phyloP scores from a whole-genome alignment of 768 basidiomycete species.

The Rhodotorula taiwanensis region DNA sequence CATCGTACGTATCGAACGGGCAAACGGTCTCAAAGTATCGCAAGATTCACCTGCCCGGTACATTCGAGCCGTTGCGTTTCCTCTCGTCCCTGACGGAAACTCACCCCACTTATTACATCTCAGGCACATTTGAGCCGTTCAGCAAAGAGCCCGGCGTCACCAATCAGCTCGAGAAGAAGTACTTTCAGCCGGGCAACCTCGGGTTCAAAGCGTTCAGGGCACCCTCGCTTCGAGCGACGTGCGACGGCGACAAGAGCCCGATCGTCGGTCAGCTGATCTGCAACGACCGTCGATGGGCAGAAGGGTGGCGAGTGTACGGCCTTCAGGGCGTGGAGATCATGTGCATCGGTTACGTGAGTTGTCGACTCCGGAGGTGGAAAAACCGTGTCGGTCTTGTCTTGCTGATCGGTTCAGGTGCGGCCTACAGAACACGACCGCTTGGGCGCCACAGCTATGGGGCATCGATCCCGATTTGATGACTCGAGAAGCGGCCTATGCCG shows the following conservation, averaged over 20 bases:
- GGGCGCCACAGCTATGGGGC: conserved; percentile 44
- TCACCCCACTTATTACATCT: background rate
- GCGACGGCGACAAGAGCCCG: conserved; percentile 35
- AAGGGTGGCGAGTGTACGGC: conserved; percentile 43
- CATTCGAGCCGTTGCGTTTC: no score
- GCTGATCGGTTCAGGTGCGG: no score
- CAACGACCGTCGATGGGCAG: conserved; percentile 44
- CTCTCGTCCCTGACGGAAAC: no score
- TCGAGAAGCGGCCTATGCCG: conserved; percentile 40
- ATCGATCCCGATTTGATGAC: conserved; percentile 42
- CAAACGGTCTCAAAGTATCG: conserved; percentile 42
- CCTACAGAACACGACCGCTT: conserved; percentile 44
- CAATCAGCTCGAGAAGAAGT: conserved; percentile 45
- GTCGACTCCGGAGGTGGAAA: no score
- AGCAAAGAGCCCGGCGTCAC: conserved; percentile 41
- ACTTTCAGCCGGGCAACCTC: conserved; percentile 44
- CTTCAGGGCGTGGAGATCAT: conserved; percentile 44
- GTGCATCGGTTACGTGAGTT: conserved; percentile 43
- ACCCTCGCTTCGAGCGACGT: conserved; percentile 27
- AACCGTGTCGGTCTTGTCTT: no score
- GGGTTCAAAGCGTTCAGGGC: conserved; percentile 43
- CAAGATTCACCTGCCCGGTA: conserved; percentile 42
- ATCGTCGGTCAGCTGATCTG: conserved; percentile 44
- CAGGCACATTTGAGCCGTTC: conserved; percentile 42
- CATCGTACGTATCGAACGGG: conserved; percentile 41